Evolutionary conservation across 1,139 yeast species (phyloP).

Genomic region (Saccharomyces hybrid): DNA sequence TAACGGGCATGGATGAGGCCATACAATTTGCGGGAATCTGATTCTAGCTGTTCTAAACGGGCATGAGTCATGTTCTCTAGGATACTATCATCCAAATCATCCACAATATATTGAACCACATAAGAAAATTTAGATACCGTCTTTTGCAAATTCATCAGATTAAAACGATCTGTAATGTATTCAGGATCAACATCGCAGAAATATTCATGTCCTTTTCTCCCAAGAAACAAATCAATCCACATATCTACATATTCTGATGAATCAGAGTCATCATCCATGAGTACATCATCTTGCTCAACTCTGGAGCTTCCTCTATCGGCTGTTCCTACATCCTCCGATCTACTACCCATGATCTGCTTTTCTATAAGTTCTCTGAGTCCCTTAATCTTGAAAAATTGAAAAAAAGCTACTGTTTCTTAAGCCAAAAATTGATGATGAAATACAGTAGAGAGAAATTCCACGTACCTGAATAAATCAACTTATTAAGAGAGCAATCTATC

Average conservation of each 20-base stretch:
- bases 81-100: constrained; percentile 61
- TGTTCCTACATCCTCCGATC: constrained; percentile 10
- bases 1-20: constrained; percentile 76
- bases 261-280: constrained; percentile 20
- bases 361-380: neutral
- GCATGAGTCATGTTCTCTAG: constrained; percentile 45
- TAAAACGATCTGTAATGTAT: constrained; percentile 87
- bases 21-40: constrained; percentile 73
- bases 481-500: neutral
- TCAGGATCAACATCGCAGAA: constrained; percentile 94
- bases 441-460: neutral
- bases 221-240: constrained; percentile 92
- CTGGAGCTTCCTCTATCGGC: constrained; percentile 1
- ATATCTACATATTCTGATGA: constrained; percentile 50
- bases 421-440: neutral
- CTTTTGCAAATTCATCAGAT: constrained; percentile 82
- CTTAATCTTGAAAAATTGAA: neutral
- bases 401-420: neutral
- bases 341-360: constrained; percentile 8
- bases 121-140: constrained; percentile 76
- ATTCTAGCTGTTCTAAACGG: constrained; percentile 54
- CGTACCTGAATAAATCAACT: neutral
- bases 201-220: constrained; percentile 88
- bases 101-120: constrained; percentile 48
- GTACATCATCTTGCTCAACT: constrained; percentile 1